Conservation (phyloP, 768 basidiomycete species). For the Mycena indigotica region DNA sequence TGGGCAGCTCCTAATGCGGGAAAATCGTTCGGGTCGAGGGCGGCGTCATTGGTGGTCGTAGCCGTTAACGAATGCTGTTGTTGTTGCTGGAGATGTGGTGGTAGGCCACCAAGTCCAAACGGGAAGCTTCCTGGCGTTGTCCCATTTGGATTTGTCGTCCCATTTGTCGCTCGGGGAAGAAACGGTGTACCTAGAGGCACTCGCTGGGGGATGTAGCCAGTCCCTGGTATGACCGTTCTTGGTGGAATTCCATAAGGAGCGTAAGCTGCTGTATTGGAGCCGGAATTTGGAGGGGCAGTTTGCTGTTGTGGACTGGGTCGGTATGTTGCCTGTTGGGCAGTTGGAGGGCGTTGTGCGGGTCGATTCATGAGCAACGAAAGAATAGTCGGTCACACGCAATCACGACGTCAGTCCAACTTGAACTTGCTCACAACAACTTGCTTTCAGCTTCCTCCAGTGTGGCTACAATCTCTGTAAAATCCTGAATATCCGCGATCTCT, state of each 20-base stretch:
- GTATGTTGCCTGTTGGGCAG: conserved; percentile 22
- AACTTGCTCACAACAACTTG: no score
- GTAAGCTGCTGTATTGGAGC: conserved; percentile 40
- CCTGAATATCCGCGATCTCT: conserved; percentile 14
- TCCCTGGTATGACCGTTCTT: conserved; percentile 50
- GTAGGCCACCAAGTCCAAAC: conserved; percentile 51
- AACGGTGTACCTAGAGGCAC: conserved; percentile 63
- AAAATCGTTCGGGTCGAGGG: conserved; percentile 84
- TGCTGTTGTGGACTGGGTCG: conserved; percentile 21
- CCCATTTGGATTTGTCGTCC: conserved; percentile 13
- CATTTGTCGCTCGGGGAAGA: conserved; percentile 46
- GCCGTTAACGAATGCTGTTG: conserved; percentile 60
- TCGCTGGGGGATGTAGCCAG: conserved; percentile 58
- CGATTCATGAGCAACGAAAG: conserved; percentile 13
- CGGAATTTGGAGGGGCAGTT: conserved; percentile 26
- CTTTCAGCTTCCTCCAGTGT: conserved; percentile 10
- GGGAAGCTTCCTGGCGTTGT: conserved; percentile 61
- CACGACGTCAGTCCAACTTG: no score
- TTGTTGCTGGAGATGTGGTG: conserved; percentile 47
- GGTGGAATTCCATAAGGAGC: conserved; percentile 62
- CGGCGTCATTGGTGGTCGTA: conserved; percentile 69
- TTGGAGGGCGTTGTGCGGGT: conserved; percentile 12
- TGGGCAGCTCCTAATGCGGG: conserved; percentile 78
- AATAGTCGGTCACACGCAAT: neutral
- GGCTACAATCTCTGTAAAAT: conserved; percentile 11